Conservation (phyloP, 2,329 filamentous ascomycete genomes). For the Aaosphaeria arxii region DNA sequence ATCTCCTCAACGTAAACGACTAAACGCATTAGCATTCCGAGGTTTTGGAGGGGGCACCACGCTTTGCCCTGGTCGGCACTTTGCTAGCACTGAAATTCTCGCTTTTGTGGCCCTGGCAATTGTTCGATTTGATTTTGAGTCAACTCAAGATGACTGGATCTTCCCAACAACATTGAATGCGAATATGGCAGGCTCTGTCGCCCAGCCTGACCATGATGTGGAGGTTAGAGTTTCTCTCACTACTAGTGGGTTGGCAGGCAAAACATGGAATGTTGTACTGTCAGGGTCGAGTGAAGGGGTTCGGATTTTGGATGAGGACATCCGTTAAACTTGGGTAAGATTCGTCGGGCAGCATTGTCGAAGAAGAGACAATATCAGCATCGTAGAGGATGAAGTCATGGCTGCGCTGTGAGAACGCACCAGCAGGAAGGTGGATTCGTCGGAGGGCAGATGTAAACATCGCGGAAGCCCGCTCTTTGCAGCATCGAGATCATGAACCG, state of each 20-base stretch:
- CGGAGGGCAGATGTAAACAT: too few relatives aligned
- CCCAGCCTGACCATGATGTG: neutral
- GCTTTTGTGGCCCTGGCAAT: constrained; percentile 20
- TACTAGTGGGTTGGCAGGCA: neutral
- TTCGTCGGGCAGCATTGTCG: neutral
- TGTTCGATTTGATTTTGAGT: constrained; percentile 21
- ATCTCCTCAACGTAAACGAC: constrained; percentile 1
- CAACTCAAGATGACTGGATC: constrained; percentile 6
- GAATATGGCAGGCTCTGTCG: neutral
- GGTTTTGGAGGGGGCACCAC: constrained; percentile 25
- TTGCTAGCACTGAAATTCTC: constrained; percentile 27
- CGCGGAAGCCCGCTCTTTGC: too few relatives aligned
- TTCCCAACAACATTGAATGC: neutral
- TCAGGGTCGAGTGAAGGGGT: neutral
- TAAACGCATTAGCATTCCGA: constrained; percentile 13
- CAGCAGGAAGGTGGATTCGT: too few relatives aligned
- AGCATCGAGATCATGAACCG: too few relatives aligned
- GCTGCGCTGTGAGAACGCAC: too few relatives aligned
- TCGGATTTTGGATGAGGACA: neutral
- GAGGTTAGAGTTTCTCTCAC: neutral
- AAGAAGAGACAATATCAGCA: too few relatives aligned
- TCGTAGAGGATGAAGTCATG: too few relatives aligned
- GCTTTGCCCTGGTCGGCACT: constrained; percentile 33
- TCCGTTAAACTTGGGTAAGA: neutral
- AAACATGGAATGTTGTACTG: neutral